Evolutionary conservation across 768 basidiomycete species (phyloP).

Genomic region (Amanita pseudoporphyria): DNA sequence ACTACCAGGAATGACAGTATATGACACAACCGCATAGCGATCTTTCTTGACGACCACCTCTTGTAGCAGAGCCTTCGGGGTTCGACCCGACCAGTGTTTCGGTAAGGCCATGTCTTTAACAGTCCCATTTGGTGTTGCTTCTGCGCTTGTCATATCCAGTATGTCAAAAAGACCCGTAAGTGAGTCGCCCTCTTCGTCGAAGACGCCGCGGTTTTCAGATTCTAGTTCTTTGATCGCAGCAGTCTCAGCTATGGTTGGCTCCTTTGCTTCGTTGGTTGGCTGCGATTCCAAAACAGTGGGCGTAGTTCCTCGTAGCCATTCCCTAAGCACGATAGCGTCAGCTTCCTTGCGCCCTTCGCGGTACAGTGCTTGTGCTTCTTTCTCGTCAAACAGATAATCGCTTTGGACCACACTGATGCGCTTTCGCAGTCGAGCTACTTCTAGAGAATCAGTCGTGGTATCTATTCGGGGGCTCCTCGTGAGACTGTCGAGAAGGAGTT

Average conservation of each 20-base stretch:
- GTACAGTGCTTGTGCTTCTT: conserved; percentile 54
- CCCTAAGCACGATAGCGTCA: conserved; percentile 34
- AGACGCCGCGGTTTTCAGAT: not conserved
- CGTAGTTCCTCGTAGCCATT: conserved; percentile 18
- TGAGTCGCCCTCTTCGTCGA: conserved; percentile 37
- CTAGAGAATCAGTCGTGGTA: conserved; percentile 12
- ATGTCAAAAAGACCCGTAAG: conserved; percentile 62
- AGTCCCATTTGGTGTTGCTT: conserved; percentile 43
- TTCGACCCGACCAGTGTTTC: conserved; percentile 75
- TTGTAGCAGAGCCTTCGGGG: conserved; percentile 64
- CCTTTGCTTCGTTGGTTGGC: not conserved
- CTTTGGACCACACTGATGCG: conserved; percentile 37
- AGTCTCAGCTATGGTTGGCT: not conserved
- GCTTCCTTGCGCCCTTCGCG: conserved; percentile 40
- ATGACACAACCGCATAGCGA: conserved; percentile 67
- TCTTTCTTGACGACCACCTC: conserved; percentile 63
- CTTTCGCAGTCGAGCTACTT: conserved; percentile 26
- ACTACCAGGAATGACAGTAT: conserved; percentile 51
- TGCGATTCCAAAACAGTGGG: not conserved
- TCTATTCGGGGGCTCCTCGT: conserved; percentile 22
- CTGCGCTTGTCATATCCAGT: conserved; percentile 48
- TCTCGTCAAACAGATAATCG: conserved; percentile 64
- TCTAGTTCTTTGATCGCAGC: conserved; percentile 7
- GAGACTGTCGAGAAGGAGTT: conserved; percentile 43
- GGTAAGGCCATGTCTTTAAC: conserved; percentile 72